phyloP scores from a whole-genome alignment of 2,329 filamentous ascomycete genomes.

The Fusarium nematophilum region DNA sequence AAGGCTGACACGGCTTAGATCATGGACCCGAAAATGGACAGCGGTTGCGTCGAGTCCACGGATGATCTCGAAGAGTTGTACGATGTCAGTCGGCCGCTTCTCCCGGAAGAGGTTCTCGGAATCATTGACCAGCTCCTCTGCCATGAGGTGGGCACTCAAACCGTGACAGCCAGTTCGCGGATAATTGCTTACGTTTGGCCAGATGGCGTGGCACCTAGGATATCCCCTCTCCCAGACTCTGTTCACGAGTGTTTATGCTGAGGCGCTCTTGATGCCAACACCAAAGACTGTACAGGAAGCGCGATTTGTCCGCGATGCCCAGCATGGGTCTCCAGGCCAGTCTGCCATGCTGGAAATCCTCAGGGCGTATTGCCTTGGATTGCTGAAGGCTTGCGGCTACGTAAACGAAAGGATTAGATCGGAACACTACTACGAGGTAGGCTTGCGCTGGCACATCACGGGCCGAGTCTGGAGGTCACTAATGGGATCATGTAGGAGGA shows the following conservation, averaged over 20 bases:
- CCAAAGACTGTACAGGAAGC: slow-evolving; percentile 73
- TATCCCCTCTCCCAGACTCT: slow-evolving; percentile 94
- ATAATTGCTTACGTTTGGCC: slow-evolving; percentile 13
- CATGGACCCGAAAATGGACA: slow-evolving; percentile 99
- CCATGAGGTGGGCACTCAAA: slow-evolving; percentile 73
- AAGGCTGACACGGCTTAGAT: slow-evolving; percentile 69
- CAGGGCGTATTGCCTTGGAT: slow-evolving; percentile 84
- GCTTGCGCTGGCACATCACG: neutral
- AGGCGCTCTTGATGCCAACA: slow-evolving; percentile 79
- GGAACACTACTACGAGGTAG: slow-evolving; percentile 92
- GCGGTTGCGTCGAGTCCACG: slow-evolving; percentile 80
- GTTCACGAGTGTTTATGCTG: slow-evolving; percentile 92
- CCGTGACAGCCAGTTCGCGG: neutral
- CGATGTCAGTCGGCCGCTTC: slow-evolving; percentile 74
- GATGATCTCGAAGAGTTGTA: slow-evolving; percentile 88
- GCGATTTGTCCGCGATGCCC: slow-evolving; percentile 63
- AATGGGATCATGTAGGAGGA: slow-evolving; percentile 73
- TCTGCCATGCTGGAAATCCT: slow-evolving; percentile 72
- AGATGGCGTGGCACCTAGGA: slow-evolving; percentile 98
- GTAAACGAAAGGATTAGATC: slow-evolving; percentile 81
- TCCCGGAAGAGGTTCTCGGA: slow-evolving; percentile 85
- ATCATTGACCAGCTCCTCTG: slow-evolving; percentile 94
- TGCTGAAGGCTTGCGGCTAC: slow-evolving; percentile 84
- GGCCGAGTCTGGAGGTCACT: neutral
- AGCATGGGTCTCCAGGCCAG: slow-evolving; percentile 42